phyloP scores from a whole-genome alignment of 306 rosid species.

The Ammopiptanthus mongolicus region DNA sequence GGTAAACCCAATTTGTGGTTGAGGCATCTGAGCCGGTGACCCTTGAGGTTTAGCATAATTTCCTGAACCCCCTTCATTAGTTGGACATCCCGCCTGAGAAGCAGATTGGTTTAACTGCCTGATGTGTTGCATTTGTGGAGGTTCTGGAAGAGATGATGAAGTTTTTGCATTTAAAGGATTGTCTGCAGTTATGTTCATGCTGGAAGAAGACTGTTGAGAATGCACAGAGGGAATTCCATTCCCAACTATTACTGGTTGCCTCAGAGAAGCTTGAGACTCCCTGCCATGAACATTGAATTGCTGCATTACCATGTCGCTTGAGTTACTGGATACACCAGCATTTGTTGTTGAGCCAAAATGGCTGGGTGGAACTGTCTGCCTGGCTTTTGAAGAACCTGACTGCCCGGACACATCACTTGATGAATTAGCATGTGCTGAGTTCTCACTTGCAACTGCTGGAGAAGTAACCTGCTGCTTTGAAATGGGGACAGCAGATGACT shows the following conservation, averaged over 20 bases:
- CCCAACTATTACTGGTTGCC: slow-evolving; percentile 52
- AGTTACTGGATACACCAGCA: slow-evolving; percentile 42
- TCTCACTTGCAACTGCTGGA: slow-evolving; percentile 69
- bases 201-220: slow-evolving; percentile 57
- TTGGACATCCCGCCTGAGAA: slow-evolving; percentile 50
- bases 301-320: slow-evolving; percentile 42
- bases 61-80: slow-evolving; percentile 53
- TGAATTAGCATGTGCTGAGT: slow-evolving; percentile 82
- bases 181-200: slow-evolving; percentile 50
- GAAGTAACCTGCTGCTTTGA: slow-evolving; percentile 84
- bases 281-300: slow-evolving; percentile 63
- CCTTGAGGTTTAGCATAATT: slow-evolving; percentile 47
- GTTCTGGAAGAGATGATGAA: slow-evolving; percentile 48
- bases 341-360: slow-evolving; percentile 56
- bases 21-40: slow-evolving; percentile 57
- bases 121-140: slow-evolving; percentile 51
- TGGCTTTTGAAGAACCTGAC: slow-evolving; percentile 74
- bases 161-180: slow-evolving; percentile 47
- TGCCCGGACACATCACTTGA: slow-evolving; percentile 76
- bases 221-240: slow-evolving; percentile 62
- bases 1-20: slow-evolving; percentile 60
- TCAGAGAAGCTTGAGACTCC: slow-evolving; percentile 65
- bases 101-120: slow-evolving; percentile 68
- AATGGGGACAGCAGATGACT: slow-evolving; percentile 54
- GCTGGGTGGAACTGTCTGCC: slow-evolving; percentile 60